Evolutionary conservation across 2,329 filamentous ascomycete species (phyloP), one percentile per base, ranked within the genome.

Genomic region (Fusarium sp.): DNA sequence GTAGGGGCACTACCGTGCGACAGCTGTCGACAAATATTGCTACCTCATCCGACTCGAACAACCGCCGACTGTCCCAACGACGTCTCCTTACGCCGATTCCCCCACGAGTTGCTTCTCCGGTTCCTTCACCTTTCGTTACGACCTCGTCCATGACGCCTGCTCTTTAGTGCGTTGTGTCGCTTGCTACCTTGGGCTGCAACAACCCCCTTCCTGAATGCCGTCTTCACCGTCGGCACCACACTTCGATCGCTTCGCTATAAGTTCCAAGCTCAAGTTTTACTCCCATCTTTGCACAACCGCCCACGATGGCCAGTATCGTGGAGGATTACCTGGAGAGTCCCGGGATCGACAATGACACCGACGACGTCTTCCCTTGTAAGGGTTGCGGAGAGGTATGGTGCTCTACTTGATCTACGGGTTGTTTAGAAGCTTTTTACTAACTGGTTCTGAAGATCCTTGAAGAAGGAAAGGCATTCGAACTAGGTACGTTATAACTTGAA

Each of bases 381-480:
- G 94, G 93, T 62, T 97, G 94, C 81, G 94, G 94, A 83, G 93
- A 97, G 87, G 93, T 97, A 85, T 75, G 85, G 19, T 62, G 42
- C 44, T 59, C 44, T 45, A 31, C 33, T 62, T 53, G 17, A 19
- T 17, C 42, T 33, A 19, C 6, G 15, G 22, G 31, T 38, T 28
- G 21, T n/a, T 49, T 40, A 34, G 24, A 26, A 44, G 26, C 56
- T 26, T 40, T 67, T 65, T 62, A 55, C 72, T 74, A 59, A 74
- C 61, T 44, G 15, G 51, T 34, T 50, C 45, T 57, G 26, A 65
- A 98, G 94, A 97, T 98, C 72, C 88, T 99, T 21, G 96, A 99
- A 81, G 96, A 99, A 86, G 96, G 96, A 75, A 98, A 98, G 82
- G 96, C 96, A 53, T 99, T 97, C 76, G 96, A 99, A 83, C 87